Conservation (phyloP, 83 land plant species). For the Diphasiastrum complanatum region DNA sequence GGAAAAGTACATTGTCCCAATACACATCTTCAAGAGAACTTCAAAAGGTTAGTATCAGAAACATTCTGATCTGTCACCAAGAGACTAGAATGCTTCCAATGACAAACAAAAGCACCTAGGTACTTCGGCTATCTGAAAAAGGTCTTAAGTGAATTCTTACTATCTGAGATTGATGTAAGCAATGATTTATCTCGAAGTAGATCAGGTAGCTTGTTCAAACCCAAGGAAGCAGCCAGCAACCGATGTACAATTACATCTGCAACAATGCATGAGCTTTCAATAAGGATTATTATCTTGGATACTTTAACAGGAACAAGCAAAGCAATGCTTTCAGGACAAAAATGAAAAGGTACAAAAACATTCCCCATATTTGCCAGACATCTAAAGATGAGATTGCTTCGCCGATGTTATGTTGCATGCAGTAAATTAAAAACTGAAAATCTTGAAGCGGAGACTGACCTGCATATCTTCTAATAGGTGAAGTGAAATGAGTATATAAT, state of each 20-base stretch:
- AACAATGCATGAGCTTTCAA: slow-evolving; percentile 5
- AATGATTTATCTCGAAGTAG: slow-evolving; percentile 59
- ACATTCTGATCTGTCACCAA: background rate
- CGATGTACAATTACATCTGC: slow-evolving; percentile 97
- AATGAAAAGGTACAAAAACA: no score
- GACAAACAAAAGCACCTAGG: background rate
- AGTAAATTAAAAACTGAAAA: no score
- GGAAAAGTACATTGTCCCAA: background rate
- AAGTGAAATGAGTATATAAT: slow-evolving; percentile 95
- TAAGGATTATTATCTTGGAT: no score
- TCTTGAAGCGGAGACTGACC: slow-evolving; percentile 27
- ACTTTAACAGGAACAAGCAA: background rate
- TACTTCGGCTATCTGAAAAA: no score
- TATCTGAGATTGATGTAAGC: slow-evolving; percentile 77
- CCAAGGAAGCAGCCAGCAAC: slow-evolving; percentile 88
- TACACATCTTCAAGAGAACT: no score
- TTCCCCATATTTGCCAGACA: no score
- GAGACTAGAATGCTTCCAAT: background rate
- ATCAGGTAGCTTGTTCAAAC: slow-evolving; percentile 56
- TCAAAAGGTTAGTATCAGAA: background rate
- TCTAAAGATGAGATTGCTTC: no score
- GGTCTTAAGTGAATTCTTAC: slow-evolving; percentile 56
- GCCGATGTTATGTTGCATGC: no score
- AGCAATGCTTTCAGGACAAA: background rate
- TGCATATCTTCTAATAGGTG: slow-evolving; percentile 96